Evolutionary conservation across 495 filamentous ascomycete genomes (phyloP).

Genomic region (Penicillium simplicissimum): DNA sequence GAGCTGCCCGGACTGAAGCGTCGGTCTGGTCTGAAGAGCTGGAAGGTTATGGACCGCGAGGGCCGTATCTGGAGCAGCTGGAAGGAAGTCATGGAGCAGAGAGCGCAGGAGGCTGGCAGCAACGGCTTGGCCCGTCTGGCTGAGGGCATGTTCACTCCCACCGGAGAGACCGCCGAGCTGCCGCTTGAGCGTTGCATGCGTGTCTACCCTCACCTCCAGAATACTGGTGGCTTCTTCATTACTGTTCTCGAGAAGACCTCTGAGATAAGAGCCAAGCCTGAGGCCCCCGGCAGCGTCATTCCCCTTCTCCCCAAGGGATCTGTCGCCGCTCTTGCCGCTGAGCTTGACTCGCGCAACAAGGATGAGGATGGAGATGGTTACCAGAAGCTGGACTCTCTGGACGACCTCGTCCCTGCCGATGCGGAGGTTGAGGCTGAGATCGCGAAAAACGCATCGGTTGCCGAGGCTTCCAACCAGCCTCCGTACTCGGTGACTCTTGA

Average conservation of each 20-base stretch:
- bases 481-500: slow-evolving; percentile 41
- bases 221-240: slow-evolving; percentile 98
- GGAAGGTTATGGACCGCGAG: slow-evolving; percentile 87
- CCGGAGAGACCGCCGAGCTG: slow-evolving; percentile 55
- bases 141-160: slow-evolving; percentile 81
- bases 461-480: slow-evolving; percentile 42
- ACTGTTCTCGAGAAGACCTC: slow-evolving; percentile 85
- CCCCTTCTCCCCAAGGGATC: slow-evolving; percentile 37
- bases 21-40: slow-evolving; percentile 66
- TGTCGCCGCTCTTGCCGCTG: slow-evolving; percentile 55
- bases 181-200: slow-evolving; percentile 88
- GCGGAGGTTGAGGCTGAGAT: slow-evolving; percentile 35
- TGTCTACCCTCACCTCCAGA: slow-evolving; percentile 91
- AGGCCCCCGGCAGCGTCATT: slow-evolving; percentile 62
- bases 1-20: slow-evolving; percentile 76
- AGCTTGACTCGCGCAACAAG: slow-evolving; percentile 53
- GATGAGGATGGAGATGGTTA: slow-evolving; percentile 33
- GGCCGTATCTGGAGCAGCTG: slow-evolving; percentile 73
- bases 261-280: slow-evolving; percentile 83
- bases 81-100: slow-evolving; percentile 70
- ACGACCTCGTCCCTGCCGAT: slow-evolving; percentile 45
- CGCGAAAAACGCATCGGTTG: slow-evolving; percentile 48
- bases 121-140: slow-evolving; percentile 64
- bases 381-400: slow-evolving; percentile 53
- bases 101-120: slow-evolving; percentile 49